phyloP scores from a whole-genome alignment of 2,329 filamentous ascomycete species.

The Scolecobasidium constrictum region DNA sequence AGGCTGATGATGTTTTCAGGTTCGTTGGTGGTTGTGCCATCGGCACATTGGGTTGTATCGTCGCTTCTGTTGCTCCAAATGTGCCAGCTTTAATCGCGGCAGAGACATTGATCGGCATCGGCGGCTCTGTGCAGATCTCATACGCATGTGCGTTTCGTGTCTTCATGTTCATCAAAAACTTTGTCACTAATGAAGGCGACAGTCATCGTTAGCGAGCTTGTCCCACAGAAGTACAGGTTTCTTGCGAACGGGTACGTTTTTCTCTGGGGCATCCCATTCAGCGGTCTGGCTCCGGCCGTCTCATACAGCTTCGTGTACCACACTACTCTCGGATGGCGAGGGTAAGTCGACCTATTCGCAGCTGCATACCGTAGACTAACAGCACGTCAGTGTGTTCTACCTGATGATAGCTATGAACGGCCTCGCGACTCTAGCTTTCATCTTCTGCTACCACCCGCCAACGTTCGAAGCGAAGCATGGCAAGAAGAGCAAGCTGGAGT shows the following conservation, averaged over 20 bases:
- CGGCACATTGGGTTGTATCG: constrained; percentile 13
- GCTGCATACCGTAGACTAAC: no score
- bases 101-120: constrained; percentile 14
- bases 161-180: no score
- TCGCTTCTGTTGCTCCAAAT: constrained; percentile 13
- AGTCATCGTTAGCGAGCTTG: constrained; percentile 14
- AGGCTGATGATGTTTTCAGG: no score
- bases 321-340: constrained; percentile 11
- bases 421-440: constrained; percentile 1
- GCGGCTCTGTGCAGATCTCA: constrained; percentile 14
- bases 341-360: no score
- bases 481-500: constrained; percentile 7
- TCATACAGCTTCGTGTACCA: constrained; percentile 9
- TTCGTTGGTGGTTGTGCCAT: constrained; percentile 14
- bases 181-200: not conserved
- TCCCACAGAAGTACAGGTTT: constrained; percentile 14
- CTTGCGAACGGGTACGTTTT: constrained; percentile 14
- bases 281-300: constrained; percentile 9
- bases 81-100: constrained; percentile 14
- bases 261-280: constrained; percentile 14
- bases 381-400: constrained; percentile 7
- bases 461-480: constrained; percentile 11
- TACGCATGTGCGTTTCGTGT: constrained; percentile 13
- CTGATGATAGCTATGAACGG: constrained; percentile 12
- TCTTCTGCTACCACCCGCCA: constrained; percentile 11